Percentiles rank a stretch among this genome's conserved stretches.
These are phyloP conservation scores for Xerocomus potaroensis DNA, from an alignment of 768 basidiomycete species.

Conservation along the genomic window DNA sequence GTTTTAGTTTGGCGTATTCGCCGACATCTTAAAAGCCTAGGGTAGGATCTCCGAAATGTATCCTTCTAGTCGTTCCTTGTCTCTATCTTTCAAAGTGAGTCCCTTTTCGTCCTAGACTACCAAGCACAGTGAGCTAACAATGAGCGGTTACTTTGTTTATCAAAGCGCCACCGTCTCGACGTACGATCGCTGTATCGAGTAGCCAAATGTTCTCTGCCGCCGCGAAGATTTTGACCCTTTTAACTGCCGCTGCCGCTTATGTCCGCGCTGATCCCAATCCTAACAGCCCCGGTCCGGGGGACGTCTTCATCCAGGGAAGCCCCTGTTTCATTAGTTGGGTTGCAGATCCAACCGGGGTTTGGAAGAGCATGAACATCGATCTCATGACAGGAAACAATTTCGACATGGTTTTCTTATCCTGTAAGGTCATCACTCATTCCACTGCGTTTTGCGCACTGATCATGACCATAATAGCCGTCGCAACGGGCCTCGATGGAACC, in stretches of 20 bases:
- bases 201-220: constrained; percentile 15
- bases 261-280: constrained; percentile 60
- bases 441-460: not conserved
- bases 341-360: constrained; percentile 52
- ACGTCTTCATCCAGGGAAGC: constrained; percentile 52
- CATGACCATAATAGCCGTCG: constrained; percentile 47
- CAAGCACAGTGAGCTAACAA: not conserved
- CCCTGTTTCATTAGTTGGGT: constrained; percentile 58
- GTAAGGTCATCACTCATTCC: constrained; percentile 37
- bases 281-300: constrained; percentile 54
- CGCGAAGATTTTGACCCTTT: constrained; percentile 8
- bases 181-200: constrained; percentile 4
- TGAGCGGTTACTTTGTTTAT: not conserved
- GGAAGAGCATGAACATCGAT: constrained; percentile 71
- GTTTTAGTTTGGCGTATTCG: not conserved
- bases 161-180: not conserved
- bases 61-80: constrained; percentile 12
- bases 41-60: not conserved
- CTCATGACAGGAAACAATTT: constrained; percentile 79
- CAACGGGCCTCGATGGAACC: constrained; percentile 58
- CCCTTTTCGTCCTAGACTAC: not conserved
- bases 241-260: constrained; percentile 27
- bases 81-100: constrained; percentile 5
- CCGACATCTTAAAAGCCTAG: not conserved
- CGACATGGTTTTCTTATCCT: constrained; percentile 61